Evolutionary conservation across 306 rosid genomes (phyloP).

Genomic region (Crotalaria pallida): DNA sequence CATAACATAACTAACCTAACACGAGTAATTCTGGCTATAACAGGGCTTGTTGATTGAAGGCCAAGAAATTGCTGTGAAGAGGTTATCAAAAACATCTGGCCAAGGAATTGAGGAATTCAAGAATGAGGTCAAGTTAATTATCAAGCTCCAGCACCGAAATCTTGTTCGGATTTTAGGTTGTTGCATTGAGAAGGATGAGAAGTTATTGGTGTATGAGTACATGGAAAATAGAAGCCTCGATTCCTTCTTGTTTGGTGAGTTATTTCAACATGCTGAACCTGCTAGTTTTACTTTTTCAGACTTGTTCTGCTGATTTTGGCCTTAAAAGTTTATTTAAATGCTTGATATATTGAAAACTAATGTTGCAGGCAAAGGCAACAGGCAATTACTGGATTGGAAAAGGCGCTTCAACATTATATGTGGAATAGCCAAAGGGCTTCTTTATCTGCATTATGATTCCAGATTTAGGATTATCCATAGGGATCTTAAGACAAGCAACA

Average conservation of each 20-base stretch:
- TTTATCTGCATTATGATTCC: constrained; percentile 65
- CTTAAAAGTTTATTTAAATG: background rate
- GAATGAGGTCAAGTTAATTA: constrained; percentile 54
- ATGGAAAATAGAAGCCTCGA: constrained; percentile 59
- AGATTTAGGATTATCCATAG: constrained; percentile 63
- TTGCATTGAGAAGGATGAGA: constrained; percentile 50
- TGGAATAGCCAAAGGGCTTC: constrained; percentile 59
- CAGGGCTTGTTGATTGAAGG: constrained; percentile 50
- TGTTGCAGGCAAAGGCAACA: constrained; percentile 29
- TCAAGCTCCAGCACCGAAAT: constrained; percentile 61
- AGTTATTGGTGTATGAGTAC: constrained; percentile 54
- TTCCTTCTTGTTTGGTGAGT: constrained; percentile 41
- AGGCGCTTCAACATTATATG: constrained; percentile 49
- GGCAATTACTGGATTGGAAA: constrained; percentile 38
- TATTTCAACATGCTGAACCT: background rate
- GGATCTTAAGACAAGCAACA: constrained; percentile 64
- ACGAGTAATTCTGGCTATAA: background rate
- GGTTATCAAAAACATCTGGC: constrained; percentile 47
- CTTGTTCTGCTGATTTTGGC: background rate
- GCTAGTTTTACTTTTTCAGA: background rate
- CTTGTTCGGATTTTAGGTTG: constrained; percentile 58
- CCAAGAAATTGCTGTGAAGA: constrained; percentile 56
- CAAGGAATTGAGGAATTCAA: constrained; percentile 62
- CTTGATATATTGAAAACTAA: background rate
- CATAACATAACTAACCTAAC: constrained; percentile 12